Percentiles rank a stretch among this genome's conserved stretches.
phyloP scores from a whole-genome alignment of 2,329 filamentous ascomycete species.

The Pseudocercospora fijiensis region DNA sequence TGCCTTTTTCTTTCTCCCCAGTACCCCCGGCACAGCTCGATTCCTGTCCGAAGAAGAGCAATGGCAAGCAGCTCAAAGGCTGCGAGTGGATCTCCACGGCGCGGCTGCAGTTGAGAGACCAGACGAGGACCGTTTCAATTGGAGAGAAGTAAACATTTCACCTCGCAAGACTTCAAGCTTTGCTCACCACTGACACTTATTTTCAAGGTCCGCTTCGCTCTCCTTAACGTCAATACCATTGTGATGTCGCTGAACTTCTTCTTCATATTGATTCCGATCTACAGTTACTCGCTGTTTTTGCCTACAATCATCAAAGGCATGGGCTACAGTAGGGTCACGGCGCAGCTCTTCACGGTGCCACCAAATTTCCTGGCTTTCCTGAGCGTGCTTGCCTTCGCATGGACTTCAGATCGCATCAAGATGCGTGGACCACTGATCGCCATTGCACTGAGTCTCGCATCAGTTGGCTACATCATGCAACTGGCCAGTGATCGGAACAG shows the following conservation, averaged over 20 bases:
- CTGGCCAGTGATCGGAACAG: constrained; percentile 35
- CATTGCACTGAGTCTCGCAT: constrained; percentile 30
- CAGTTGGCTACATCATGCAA: constrained; percentile 45
- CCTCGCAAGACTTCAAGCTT: background rate
- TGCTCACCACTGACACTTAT: constrained; percentile 19
- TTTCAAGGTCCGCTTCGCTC: constrained; percentile 33
- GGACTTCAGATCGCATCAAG: constrained; percentile 35
- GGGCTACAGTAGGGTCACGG: constrained; percentile 43
- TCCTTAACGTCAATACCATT: constrained; percentile 40
- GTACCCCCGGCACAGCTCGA: constrained; percentile 51
- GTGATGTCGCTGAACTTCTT: constrained; percentile 38
- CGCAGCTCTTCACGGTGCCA: constrained; percentile 43
- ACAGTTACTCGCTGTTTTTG: constrained; percentile 50
- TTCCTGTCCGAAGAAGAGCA: constrained; percentile 39
- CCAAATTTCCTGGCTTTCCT: constrained; percentile 40
- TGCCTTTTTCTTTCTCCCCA: constrained; percentile 56
- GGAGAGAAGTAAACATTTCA: constrained; percentile 34
- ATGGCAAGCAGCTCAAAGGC: constrained; percentile 31
- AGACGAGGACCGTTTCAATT: constrained; percentile 39
- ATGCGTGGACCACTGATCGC: constrained; percentile 39
- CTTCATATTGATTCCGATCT: constrained; percentile 40
- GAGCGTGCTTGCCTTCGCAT: constrained; percentile 30
- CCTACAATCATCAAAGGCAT: constrained; percentile 48
- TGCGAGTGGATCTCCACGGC: constrained; percentile 38
- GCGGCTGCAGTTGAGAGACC: constrained; percentile 28